Base-by-base conservation (phyloP, 441 rosid genomes). In the Monsonia emarginata region DNA sequence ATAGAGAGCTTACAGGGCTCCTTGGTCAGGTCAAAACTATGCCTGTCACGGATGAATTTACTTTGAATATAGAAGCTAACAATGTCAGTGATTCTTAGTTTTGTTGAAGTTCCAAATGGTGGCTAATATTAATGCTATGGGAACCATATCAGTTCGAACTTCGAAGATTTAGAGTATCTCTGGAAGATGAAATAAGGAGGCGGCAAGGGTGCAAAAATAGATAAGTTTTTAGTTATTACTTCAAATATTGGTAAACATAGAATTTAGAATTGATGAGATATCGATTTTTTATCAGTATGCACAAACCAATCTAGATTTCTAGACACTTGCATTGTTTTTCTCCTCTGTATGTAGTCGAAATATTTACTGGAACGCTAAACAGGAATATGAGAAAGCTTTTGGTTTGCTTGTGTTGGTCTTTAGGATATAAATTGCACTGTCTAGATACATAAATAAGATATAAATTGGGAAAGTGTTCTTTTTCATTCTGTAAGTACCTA, bases 21-120 rank as follows among this genome's bases (percentile, higher is more conserved):
- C 84, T 88, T 56, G 84, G 82, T 70, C 80, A 81, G 61, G 91
- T 88, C 60, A 81, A 88, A 74, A 81, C 76, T 71, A 80, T 87
- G 78, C 84, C 84, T 3, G 73, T 63, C 38, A 73, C 13, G 13
- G 79, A 73, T 40, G 81, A 79, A 32, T 67, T 75, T 40, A 68
- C 78, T 60, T 28, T 68, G 70, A 74, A 74, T 69, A 58, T 74
- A 73, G 63, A 70, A 14, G 64, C 64, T 28, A 60, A 14, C 42
- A 60, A 60, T 60, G 65, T 65, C 38, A 68, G 65, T 74, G 88
- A 84, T 72, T 64, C 82, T 52, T 78, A 78, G 73, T 59, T 61
- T 61, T 34, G 59, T 22, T 34, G 13, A 59, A 42, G 30, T 69
- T 5, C 44, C 56, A 40, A 64, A 57, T 62, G 63, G 57, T 64